Evolutionary conservation across 108 stramenopile species (phyloP), one percentile per base, ranked within the genome.

Genomic region (Aurantiochytrium sp.): DNA sequence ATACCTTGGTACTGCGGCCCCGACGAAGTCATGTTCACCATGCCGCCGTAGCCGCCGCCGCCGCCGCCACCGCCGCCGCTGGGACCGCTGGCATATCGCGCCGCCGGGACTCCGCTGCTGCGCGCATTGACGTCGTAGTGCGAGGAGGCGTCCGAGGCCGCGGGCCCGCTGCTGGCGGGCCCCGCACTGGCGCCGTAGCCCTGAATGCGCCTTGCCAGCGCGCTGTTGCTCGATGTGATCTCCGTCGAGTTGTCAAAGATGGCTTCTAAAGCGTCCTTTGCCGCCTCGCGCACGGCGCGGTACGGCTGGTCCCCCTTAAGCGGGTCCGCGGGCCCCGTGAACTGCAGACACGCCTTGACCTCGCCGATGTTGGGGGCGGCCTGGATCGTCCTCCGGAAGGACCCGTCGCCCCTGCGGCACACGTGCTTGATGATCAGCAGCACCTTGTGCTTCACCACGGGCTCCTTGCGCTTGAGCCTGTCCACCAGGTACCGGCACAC

Each of bases 251-350:
- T 96, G 52, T 92, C 92, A 85, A 95, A 98, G 21, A 99, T 89
- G 31, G 95, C 96, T 85, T 99, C 98, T 86, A 99, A 85, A 30
- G 96, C 96, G 45, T 98, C 98, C 90, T 97, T 97, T 10, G 98
- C 98, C 22, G 97, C 96, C 85, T 93, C 93, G 32, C 97, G 87
- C 24, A 99, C 97, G 55, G 93, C 91, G 50, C 95, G 91, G 89
- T 96, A 95, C 52, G 94, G 94, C 69, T 96, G 95, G 89, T 99
- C 98, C 2, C 98, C 98, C 22, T 96, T 94, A 19, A 96, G 94
- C 8, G 98, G 96, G 91, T 99, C 98, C 54, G 96, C 94, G 3
- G 94, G 95, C 0, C 97, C 98, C 4, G 95, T 87, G 86, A 94
- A 97, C 31, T 94, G 85, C 87, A 95, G 86, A n/a, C 95, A 95